Evolutionary conservation across 805 yeast genomes (phyloP).

Genomic region (Tetrapisispora namnaoensis): DNA sequence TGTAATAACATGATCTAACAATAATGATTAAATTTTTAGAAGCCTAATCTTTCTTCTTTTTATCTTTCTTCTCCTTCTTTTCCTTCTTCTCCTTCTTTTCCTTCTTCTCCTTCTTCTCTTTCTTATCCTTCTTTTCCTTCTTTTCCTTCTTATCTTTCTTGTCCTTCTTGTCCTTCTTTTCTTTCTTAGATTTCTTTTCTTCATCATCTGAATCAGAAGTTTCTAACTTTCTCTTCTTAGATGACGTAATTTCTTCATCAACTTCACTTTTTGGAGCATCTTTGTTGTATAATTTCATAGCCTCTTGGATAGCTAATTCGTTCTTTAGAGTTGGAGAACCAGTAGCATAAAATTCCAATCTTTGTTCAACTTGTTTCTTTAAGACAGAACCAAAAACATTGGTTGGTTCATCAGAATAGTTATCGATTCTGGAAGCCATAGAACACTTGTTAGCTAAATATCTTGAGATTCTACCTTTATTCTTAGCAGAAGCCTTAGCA

Average conservation of each 20-base stretch:
- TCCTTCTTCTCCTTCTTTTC: slow-evolving; percentile 26
- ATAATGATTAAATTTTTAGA: not conserved
- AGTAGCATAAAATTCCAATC: slow-evolving; percentile 89
- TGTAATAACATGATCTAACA: not conserved
- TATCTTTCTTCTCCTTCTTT: slow-evolving; percentile 10
- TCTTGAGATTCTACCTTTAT: slow-evolving; percentile 98
- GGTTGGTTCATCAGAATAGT: slow-evolving; percentile 90
- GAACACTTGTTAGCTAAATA: slow-evolving; percentile 98
- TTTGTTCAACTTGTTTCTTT: slow-evolving; percentile 95
- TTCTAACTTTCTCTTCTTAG: slow-evolving; percentile 24
- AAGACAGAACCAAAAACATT: slow-evolving; percentile 82
- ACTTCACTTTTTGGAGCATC: slow-evolving; percentile 39
- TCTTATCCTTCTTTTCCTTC: slow-evolving; percentile 34
- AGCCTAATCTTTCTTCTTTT: slow-evolving; percentile 3
- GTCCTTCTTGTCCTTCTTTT: slow-evolving; percentile 40
- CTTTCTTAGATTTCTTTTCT: slow-evolving; percentile 40
- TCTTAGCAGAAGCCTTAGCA: slow-evolving; percentile 89
- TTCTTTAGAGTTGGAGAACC: slow-evolving; percentile 97
- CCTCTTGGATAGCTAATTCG: slow-evolving; percentile 86
- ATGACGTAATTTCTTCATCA: slow-evolving; percentile 20
- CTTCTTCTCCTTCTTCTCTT: slow-evolving; percentile 10
- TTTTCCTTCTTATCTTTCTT: slow-evolving; percentile 39
- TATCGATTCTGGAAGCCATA: slow-evolving; percentile 96
- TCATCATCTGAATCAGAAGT: slow-evolving; percentile 34
- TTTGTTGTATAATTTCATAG: slow-evolving; percentile 54